These are phyloP conservation scores for Haplosporangium gracile DNA, from an alignment of 192 early-diverging fungal species.

Conservation along the genomic window DNA sequence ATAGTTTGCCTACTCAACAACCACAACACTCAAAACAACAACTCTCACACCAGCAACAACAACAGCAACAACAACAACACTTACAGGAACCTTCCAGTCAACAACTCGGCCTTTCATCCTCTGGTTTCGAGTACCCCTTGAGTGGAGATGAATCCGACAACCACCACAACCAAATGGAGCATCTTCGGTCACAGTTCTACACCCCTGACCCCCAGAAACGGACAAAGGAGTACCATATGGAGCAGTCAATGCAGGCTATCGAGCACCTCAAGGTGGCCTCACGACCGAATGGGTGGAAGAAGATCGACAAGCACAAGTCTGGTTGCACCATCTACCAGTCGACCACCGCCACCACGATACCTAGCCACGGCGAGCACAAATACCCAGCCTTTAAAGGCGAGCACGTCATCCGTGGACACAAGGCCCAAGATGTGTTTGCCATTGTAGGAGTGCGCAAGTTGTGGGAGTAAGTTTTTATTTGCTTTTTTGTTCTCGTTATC, in stretches of 20 bases:
- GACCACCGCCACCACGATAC: conserved; percentile 43
- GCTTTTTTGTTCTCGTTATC: neutral
- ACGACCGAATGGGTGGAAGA: conserved; percentile 63
- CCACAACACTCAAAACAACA: neutral
- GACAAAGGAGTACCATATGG: conserved; percentile 60
- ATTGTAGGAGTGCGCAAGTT: conserved; percentile 65
- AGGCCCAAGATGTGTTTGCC: conserved; percentile 63
- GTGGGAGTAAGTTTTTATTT: conserved; percentile 61
- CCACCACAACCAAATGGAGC: conserved; percentile 30
- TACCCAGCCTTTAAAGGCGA: conserved; percentile 67
- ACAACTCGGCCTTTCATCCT: neutral
- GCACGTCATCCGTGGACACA: conserved; percentile 61
- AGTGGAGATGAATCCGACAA: conserved; percentile 54
- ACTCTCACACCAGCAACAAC: conserved; percentile 5
- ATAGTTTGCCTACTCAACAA: neutral
- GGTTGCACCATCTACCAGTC: conserved; percentile 62
- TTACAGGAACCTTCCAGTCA: conserved; percentile 2
- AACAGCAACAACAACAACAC: neutral
- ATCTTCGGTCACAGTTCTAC: conserved; percentile 47
- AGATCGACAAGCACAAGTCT: conserved; percentile 66
- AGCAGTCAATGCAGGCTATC: conserved; percentile 63
- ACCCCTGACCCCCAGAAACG: conserved; percentile 42
- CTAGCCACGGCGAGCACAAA: conserved; percentile 52
- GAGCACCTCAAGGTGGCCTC: conserved; percentile 57
- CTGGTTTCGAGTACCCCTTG: conserved; percentile 26